These are phyloP conservation scores for Pelargonium nanum DNA, from an alignment of 345 rosid genomes.

Conservation along the genomic window DNA sequence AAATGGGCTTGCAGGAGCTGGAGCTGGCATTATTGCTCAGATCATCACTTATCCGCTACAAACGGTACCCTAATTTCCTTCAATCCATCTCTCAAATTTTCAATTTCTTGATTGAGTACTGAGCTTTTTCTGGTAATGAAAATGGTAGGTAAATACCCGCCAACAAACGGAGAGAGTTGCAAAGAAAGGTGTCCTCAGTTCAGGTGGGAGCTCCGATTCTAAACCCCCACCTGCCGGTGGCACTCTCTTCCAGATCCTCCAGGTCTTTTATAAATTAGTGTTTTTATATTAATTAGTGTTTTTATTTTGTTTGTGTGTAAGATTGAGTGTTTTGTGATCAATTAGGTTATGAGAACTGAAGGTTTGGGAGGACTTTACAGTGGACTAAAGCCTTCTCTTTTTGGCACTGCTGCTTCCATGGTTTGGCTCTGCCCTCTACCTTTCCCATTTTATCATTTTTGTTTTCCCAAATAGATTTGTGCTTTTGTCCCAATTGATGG, in stretches of 20 bases:
- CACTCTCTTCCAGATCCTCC: conserved; percentile 41
- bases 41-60: conserved; percentile 69
- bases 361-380: conserved; percentile 67
- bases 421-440: conserved; percentile 15
- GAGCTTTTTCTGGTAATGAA: background rate
- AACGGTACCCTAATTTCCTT: conserved; percentile 21
- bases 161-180: conserved; percentile 59
- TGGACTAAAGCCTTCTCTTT: conserved; percentile 60
- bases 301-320: background rate
- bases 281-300: background rate
- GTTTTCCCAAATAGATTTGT: no score
- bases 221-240: conserved; percentile 8
- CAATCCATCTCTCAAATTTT: background rate
- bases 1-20: conserved; percentile 64
- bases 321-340: background rate
- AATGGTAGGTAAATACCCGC: conserved; percentile 50
- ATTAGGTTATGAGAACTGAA: conserved; percentile 35
- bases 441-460: no score
- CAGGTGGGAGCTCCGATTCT: conserved; percentile 6
- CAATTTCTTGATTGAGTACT: background rate
- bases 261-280: conserved; percentile 13
- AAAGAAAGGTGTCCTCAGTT: conserved; percentile 21
- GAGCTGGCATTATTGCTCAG: conserved; percentile 65
- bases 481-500: background rate
- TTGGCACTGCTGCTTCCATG: conserved; percentile 67